phyloP scores from a whole-genome alignment of 1,284 basidiomycete species.

The Moesziomyces aphidis region DNA sequence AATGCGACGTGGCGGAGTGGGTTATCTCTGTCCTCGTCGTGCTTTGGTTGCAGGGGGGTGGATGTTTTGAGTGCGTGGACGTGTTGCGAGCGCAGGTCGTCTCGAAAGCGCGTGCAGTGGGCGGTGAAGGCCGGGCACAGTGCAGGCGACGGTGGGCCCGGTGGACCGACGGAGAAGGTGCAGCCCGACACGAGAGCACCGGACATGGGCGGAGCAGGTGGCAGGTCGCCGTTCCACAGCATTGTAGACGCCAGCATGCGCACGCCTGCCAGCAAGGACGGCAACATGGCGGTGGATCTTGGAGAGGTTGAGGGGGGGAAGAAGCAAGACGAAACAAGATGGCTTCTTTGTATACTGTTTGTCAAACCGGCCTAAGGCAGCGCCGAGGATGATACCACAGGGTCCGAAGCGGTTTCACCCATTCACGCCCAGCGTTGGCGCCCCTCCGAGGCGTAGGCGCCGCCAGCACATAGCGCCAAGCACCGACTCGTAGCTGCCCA shows the following conservation, averaged over 20 bases:
- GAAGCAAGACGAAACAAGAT: no score
- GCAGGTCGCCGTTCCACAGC: conserved; percentile 12
- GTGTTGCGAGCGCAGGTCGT: conserved; percentile 10
- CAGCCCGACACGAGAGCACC: conserved; percentile 17
- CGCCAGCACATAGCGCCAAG: no score
- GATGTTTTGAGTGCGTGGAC: conserved; percentile 16
- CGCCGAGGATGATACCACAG: no score
- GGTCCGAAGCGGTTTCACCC: no score
- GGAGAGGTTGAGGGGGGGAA: background rate
- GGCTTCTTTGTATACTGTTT: no score
- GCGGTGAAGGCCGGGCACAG: conserved; percentile 30
- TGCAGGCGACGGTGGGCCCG: conserved; percentile 13
- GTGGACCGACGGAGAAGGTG: conserved; percentile 39
- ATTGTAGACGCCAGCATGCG: background rate
- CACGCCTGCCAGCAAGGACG: background rate
- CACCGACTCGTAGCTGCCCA: no score
- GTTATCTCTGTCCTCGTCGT: conserved; percentile 12
- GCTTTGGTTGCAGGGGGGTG: background rate
- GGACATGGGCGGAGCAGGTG: background rate
- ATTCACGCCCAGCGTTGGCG: no score
- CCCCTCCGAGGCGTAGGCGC: no score
- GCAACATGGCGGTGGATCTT: background rate
- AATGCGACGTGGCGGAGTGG: conserved; percentile 14
- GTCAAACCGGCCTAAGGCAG: no score
- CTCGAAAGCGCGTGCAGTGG: conserved; percentile 13